phyloP scores from a whole-genome alignment of 2,329 filamentous ascomycete genomes.

The Aspergillus fumigatus region DNA sequence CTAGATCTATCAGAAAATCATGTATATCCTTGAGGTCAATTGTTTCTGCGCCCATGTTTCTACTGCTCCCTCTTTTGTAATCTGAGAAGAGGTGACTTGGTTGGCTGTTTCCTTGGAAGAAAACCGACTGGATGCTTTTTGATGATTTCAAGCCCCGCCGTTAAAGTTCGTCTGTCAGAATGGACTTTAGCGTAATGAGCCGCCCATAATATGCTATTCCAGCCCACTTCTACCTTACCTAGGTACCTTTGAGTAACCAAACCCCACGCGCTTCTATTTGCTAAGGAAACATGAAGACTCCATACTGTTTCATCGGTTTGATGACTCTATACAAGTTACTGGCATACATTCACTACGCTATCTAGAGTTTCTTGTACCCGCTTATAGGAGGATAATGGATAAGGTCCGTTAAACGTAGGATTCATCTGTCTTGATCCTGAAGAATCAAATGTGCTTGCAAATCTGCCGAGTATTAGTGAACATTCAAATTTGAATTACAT shows the following conservation, averaged over 20 bases:
- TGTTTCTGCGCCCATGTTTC: conserved; percentile 6
- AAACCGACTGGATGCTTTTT: not conserved
- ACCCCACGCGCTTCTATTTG: not conserved
- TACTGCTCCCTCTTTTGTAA: not conserved
- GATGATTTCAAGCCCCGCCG: not conserved
- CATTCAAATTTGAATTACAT: not conserved
- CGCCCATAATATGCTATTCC: not conserved
- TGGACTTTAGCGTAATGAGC: not conserved
- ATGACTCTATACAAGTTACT: not conserved
- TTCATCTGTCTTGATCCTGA: not conserved
- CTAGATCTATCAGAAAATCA: conserved; percentile 38
- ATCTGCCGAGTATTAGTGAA: not conserved
- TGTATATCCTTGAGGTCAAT: conserved; percentile 36
- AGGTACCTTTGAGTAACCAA: not conserved
- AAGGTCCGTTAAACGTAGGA: not conserved
- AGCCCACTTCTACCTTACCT: not conserved
- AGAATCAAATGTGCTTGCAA: not conserved
- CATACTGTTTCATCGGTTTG: not conserved
- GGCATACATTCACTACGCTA: not conserved
- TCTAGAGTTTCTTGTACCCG: not conserved
- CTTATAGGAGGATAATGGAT: not conserved
- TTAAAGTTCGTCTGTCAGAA: too few species aligned
- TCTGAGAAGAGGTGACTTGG: not conserved
- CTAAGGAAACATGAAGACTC: not conserved
- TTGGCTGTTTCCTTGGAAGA: not conserved